phyloP scores from a whole-genome alignment of 2,329 filamentous ascomycete species.

The Leptographium wingfieldii region DNA sequence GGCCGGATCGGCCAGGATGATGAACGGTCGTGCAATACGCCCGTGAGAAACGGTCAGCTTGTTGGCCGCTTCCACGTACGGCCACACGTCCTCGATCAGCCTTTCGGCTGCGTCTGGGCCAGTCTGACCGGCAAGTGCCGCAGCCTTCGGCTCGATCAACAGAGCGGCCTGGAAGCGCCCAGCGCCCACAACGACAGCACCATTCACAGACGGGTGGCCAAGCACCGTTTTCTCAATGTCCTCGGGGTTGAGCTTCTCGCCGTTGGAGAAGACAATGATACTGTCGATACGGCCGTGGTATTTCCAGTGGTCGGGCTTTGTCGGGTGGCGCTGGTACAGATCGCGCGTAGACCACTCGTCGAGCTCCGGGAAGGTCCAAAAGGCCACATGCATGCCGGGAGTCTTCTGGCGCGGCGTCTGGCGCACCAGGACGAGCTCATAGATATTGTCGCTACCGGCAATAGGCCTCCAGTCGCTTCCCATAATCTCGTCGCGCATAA shows the following conservation, averaged over 20 bases:
- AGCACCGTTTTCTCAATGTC: constrained; percentile 28
- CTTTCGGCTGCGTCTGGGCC: not conserved
- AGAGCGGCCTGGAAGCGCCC: constrained; percentile 33
- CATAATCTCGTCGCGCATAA: constrained; percentile 24
- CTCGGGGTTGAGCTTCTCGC: constrained; percentile 37
- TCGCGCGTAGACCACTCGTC: constrained; percentile 32
- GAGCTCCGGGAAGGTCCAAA: constrained; percentile 26
- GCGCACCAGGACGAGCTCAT: constrained; percentile 24
- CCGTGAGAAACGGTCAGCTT: constrained; percentile 31
- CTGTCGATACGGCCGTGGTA: constrained; percentile 27
- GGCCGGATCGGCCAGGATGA: constrained; percentile 24
- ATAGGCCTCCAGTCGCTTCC: not conserved
- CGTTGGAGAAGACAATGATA: constrained; percentile 36
- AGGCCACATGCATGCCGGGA: constrained; percentile 23
- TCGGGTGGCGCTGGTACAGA: constrained; percentile 27
- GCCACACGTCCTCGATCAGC: constrained; percentile 32
- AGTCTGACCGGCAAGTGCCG: not conserved
- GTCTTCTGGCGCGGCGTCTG: constrained; percentile 18
- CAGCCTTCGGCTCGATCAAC: constrained; percentile 26
- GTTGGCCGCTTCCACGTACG: constrained; percentile 28
- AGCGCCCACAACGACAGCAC: constrained; percentile 32
- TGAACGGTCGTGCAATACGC: constrained; percentile 27
- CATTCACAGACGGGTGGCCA: constrained; percentile 25
- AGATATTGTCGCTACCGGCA: constrained; percentile 17
- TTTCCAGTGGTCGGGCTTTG: constrained; percentile 22